These are phyloP conservation scores for Fusarium hainanense DNA, from an alignment of 2,329 filamentous ascomycete genomes.

Conservation along the genomic window DNA sequence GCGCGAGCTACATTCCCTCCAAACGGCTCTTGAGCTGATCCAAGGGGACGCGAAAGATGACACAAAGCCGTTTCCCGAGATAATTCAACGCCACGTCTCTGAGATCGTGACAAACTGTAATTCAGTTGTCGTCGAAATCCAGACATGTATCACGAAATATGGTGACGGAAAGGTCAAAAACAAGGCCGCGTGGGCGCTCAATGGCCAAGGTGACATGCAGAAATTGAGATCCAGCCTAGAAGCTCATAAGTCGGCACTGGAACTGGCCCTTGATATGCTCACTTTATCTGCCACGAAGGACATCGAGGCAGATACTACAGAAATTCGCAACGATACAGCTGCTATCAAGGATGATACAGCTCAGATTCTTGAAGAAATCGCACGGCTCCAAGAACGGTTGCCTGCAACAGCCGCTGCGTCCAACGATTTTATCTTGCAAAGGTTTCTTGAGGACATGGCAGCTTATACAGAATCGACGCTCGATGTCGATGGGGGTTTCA, in stretches of 20 bases:
- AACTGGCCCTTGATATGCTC: conserved; percentile 16
- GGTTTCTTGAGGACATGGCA: conserved; percentile 22
- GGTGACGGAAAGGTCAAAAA: neutral
- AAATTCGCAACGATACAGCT: conserved; percentile 7
- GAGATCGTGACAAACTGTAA: conserved; percentile 8
- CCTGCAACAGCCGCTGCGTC: neutral
- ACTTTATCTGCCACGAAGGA: neutral
- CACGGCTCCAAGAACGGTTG: neutral
- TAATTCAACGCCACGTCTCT: conserved; percentile 2
- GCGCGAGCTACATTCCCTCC: conserved; percentile 22
- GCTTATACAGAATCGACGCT: conserved; percentile 10
- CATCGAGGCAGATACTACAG: neutral
- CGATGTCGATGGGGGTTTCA: neutral
- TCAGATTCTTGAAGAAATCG: conserved; percentile 19
- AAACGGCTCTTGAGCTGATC: conserved; percentile 27
- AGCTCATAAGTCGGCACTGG: conserved; percentile 22
- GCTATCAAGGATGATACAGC: conserved; percentile 11
- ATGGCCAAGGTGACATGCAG: conserved; percentile 21
- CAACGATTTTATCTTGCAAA: conserved; percentile 13
- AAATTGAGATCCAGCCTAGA: conserved; percentile 18
- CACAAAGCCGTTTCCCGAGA: neutral
- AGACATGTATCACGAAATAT: conserved; percentile 14
- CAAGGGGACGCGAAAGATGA: conserved; percentile 17
- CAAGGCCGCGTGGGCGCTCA: neutral
- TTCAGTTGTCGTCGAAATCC: conserved; percentile 1